phyloP scores from a whole-genome alignment of 371 early-diverging fungal species.

The Rhizomucor pusillus region DNA sequence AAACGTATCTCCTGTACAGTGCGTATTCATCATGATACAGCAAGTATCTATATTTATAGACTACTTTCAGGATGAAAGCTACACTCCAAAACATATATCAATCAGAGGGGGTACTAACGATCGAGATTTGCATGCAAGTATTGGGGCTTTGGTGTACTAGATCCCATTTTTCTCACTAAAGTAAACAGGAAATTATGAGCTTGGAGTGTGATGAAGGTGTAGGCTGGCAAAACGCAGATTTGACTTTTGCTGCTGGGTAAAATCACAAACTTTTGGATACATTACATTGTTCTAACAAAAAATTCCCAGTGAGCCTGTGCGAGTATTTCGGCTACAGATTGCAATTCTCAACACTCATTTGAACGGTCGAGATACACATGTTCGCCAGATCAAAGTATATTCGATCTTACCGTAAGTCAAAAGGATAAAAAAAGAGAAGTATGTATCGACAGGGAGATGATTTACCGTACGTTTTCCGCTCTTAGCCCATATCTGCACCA shows the following conservation, averaged over 20 bases:
- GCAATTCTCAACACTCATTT: slow-evolving; percentile 83
- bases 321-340: slow-evolving; percentile 68
- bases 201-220: slow-evolving; percentile 63
- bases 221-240: slow-evolving; percentile 69
- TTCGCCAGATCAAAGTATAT: slow-evolving; percentile 76
- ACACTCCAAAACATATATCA: slow-evolving; percentile 79
- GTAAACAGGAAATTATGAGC: slow-evolving; percentile 44
- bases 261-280: too few relatives aligned
- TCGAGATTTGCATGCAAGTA: slow-evolving; percentile 52
- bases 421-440: too few relatives aligned
- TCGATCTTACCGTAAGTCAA: slow-evolving; percentile 51
- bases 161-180: neutral
- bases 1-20: too few relatives aligned
- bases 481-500: too few relatives aligned
- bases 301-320: slow-evolving; percentile 45
- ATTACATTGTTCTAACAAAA: slow-evolving; percentile 12
- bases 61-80: slow-evolving; percentile 85
- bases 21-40: slow-evolving; percentile 11
- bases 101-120: slow-evolving; percentile 75
- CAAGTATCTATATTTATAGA: slow-evolving; percentile 78
- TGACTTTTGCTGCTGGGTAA: slow-evolving; percentile 50
- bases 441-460: too few relatives aligned
- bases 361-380: slow-evolving; percentile 90
- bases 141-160: neutral
- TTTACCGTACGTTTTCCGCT: too few relatives aligned